These are phyloP conservation scores for Trematosphaeria pertusa DNA, from an alignment of 2,329 filamentous ascomycete species.

Conservation along the genomic window DNA sequence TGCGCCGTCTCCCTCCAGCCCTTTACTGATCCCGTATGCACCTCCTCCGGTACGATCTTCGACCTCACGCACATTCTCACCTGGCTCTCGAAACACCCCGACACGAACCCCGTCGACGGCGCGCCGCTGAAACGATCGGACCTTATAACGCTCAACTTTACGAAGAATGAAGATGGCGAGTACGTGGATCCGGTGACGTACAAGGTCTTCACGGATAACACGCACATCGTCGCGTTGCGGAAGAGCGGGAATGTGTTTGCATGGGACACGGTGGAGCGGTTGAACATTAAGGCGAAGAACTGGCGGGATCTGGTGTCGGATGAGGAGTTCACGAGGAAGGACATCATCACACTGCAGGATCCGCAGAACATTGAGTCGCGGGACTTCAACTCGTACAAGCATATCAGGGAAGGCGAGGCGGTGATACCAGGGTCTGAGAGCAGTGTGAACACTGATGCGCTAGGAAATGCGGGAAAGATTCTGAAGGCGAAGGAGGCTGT, in stretches of 20 bases:
- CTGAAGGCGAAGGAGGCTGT: slow-evolving; percentile 91
- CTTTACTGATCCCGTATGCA: slow-evolving; percentile 94
- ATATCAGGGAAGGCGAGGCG: slow-evolving; percentile 81
- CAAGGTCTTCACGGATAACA: slow-evolving; percentile 98
- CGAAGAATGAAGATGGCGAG: slow-evolving; percentile 89
- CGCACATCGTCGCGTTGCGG: slow-evolving; percentile 88
- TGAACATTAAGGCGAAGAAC: slow-evolving; percentile 97
- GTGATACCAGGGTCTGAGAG: slow-evolving; percentile 73
- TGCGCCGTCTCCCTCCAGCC: slow-evolving; percentile 96
- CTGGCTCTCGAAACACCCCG: slow-evolving; percentile 93
- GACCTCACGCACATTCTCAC: slow-evolving; percentile 92
- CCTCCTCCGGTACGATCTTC: slow-evolving; percentile 84
- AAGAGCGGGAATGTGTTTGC: slow-evolving; percentile 94
- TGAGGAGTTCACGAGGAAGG: slow-evolving; percentile 81
- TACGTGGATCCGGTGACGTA: slow-evolving; percentile 96
- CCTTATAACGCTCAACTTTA: slow-evolving; percentile 88
- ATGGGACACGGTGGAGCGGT: slow-evolving; percentile 91
- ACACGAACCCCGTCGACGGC: slow-evolving; percentile 89
- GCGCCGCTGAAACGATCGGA: slow-evolving; percentile 79
- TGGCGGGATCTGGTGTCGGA: slow-evolving; percentile 93
- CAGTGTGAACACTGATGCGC: slow-evolving; percentile 78
- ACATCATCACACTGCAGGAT: slow-evolving; percentile 96
- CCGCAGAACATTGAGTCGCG: slow-evolving; percentile 86
- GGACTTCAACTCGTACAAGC: slow-evolving; percentile 88
- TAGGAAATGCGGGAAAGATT: slow-evolving; percentile 84